Base-by-base conservation (phyloP, 1,139 yeast species). In the Maudiozyma humilis region DNA sequence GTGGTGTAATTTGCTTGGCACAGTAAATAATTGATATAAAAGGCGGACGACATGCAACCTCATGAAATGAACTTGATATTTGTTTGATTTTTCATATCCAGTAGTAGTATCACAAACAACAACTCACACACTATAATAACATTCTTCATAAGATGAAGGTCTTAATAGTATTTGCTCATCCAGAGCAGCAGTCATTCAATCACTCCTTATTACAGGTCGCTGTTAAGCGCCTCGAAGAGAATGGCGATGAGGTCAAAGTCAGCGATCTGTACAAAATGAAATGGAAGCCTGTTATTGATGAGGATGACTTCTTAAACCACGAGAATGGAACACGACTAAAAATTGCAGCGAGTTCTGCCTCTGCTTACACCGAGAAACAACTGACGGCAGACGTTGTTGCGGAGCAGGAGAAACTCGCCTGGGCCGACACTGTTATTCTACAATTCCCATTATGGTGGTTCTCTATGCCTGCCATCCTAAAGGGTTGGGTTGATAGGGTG, bases 401-500 rank as follows among this genome's bases (percentile, higher is more conserved):
- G 8, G 56, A 49, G 36, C 55, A 52, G 39, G 46, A 51, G 36
- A 50, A 51, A 34, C 34, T 51, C 12, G 32, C 36, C 25, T 69
- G 67, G 56, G 67, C 71, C 44, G 58, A 55, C 35, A 16, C 43
- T 3, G 43, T 55, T 4, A 62, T 58, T 20, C 50, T 54, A 32
- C 55, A 50, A 33, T 57, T 57, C 46, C 62, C 62, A 7, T 8
- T 55, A 2, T 58, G 62, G 62, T 58, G 63, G 62, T 55, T 42
- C 38, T 27, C 47, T 8, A 46, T 57, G 53, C 62, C 60, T 5
- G 60, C 62, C 8, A 56, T 56, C 29, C 44, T 57, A 25, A 58
- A 57, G 38, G 61, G 62, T 14, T 57, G 60, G 56, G 37, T 57
- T 27, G 62, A 57, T 10, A 47, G 62, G 23, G 61, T 55, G 16